phyloP scores from a whole-genome alignment of 225 moss, liverwort and hornwort genomes.

The Polytrichum formosum region DNA sequence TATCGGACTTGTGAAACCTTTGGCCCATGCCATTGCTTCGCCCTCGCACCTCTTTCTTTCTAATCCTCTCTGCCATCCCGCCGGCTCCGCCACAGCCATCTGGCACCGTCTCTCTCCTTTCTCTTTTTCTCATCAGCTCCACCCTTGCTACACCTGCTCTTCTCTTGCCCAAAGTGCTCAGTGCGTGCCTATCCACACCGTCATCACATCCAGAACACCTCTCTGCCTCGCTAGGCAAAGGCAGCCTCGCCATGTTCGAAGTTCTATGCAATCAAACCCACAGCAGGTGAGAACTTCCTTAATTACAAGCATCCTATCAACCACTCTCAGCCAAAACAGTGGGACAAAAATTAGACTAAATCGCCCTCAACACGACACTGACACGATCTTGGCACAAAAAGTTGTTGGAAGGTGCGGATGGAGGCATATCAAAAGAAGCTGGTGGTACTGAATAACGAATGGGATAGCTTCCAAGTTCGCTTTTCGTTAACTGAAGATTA shows the following conservation, averaged over 20 bases:
- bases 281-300: too few relatives aligned
- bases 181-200: slow-evolving; percentile 15
- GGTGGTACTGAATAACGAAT: too few relatives aligned
- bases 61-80: slow-evolving; percentile 44
- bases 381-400: too few relatives aligned
- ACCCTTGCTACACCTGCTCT: slow-evolving; percentile 24
- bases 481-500: too few relatives aligned
- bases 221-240: slow-evolving; percentile 31
- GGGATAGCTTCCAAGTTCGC: too few relatives aligned
- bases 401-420: too few relatives aligned
- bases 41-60: slow-evolving; percentile 53
- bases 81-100: slow-evolving; percentile 56
- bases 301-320: too few relatives aligned
- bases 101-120: slow-evolving; percentile 49
- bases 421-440: too few relatives aligned
- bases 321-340: too few relatives aligned
- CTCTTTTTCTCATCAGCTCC: slow-evolving; percentile 46
- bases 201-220: slow-evolving; percentile 23
- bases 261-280: not conserved
- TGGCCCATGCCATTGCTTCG: slow-evolving; percentile 62
- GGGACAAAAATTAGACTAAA: too few relatives aligned
- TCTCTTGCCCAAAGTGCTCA: slow-evolving; percentile 20
- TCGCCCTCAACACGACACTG: too few relatives aligned
- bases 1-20: slow-evolving; percentile 32
- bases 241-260: slow-evolving; percentile 28